A percentile compares a stretch with the other conserved stretches of the same genome.
phyloP scores from a whole-genome alignment of 148 eudicot species.

The Camellia lanceoleosa region DNA sequence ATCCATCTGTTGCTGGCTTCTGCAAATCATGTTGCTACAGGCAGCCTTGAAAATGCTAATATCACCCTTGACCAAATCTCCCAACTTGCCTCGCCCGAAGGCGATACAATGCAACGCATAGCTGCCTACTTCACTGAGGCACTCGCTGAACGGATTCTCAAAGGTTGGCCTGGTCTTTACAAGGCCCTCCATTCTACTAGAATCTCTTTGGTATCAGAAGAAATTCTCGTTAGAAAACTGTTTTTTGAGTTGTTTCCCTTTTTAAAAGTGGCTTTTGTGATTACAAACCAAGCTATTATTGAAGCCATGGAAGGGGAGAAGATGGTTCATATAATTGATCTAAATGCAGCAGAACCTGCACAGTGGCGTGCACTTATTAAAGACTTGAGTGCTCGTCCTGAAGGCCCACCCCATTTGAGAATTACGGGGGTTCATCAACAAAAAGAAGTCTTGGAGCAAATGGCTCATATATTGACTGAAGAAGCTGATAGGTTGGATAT shows the following conservation, averaged over 20 bases:
- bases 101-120: slow-evolving; percentile 97
- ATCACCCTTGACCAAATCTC: slow-evolving; percentile 83
- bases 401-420: slow-evolving; percentile 92
- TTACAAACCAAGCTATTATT: slow-evolving; percentile 74
- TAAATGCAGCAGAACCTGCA: slow-evolving; percentile 73
- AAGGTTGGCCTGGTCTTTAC: slow-evolving; percentile 82
- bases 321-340: slow-evolving; percentile 87
- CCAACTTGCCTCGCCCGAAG: slow-evolving; percentile 74
- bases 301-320: slow-evolving; percentile 98
- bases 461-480: slow-evolving; percentile 66
- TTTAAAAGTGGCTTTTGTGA: slow-evolving; percentile 67
- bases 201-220: slow-evolving; percentile 49
- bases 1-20: slow-evolving; percentile 84
- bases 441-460: slow-evolving; percentile 76
- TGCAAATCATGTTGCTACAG: slow-evolving; percentile 81
- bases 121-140: slow-evolving; percentile 91
- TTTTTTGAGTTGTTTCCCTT: slow-evolving; percentile 83
- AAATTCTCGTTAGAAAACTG: slow-evolving; percentile 54
- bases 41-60: slow-evolving; percentile 75
- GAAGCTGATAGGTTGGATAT: slow-evolving; percentile 94
- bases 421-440: slow-evolving; percentile 83
- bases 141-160: slow-evolving; percentile 72
- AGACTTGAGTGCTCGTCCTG: slow-evolving; percentile 81
- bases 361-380: slow-evolving; percentile 89
- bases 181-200: slow-evolving; percentile 72